Percentiles rank a stretch among this genome's conserved stretches.
Conservation (phyloP, 257 asterid species). For the Oldenlandia corymbosa region DNA sequence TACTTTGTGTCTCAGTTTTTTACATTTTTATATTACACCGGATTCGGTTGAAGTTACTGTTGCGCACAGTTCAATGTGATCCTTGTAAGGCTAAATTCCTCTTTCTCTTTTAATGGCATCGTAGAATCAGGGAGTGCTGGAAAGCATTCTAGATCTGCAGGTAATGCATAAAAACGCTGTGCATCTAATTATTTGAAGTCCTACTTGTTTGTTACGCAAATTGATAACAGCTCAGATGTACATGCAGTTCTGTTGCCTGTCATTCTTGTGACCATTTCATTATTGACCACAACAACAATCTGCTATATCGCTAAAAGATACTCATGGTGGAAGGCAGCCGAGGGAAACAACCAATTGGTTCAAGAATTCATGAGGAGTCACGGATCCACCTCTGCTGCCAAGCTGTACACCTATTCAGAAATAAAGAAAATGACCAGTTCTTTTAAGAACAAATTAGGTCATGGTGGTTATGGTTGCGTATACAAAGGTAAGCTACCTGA, state of each 20-base stretch:
- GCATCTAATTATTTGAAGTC: too few species aligned
- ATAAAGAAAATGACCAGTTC: constrained; percentile 14
- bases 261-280: constrained; percentile 6
- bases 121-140: neutral
- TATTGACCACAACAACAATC: neutral
- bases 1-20: too few species aligned
- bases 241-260: too few species aligned
- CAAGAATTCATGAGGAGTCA: constrained; percentile 33
- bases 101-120: neutral
- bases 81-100: too few species aligned
- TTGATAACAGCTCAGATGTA: too few species aligned
- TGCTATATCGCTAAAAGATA: constrained; percentile 16
- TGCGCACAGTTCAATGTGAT: too few species aligned
- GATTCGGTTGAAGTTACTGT: too few species aligned
- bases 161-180: too few species aligned
- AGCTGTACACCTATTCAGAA: constrained; percentile 22
- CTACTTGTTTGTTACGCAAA: constrained; percentile 26
- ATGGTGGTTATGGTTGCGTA: constrained; percentile 22
- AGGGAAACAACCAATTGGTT: constrained; percentile 13
- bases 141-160: too few species aligned
- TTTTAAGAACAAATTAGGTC: constrained; percentile 23
- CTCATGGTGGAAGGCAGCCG: too few species aligned
- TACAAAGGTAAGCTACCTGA: constrained; percentile 21
- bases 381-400: constrained; percentile 44
- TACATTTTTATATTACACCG: too few species aligned